Conservation (phyloP, 352 stramenopile species). For the Pythium rishiriense region DNA sequence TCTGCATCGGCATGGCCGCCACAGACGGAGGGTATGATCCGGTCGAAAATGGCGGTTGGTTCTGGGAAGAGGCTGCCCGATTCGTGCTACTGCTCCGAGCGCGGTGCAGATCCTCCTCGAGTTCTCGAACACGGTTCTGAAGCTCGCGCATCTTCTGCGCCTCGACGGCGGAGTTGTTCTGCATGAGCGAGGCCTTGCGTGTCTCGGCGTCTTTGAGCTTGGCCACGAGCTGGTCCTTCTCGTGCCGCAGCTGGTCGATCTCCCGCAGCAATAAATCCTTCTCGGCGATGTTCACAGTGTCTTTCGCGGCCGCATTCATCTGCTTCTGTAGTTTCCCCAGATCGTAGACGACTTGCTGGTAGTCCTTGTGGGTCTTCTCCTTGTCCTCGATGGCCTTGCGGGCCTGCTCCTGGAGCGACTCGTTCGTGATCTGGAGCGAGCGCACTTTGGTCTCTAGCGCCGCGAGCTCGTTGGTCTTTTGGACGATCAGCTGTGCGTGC, state of each 20-base stretch:
- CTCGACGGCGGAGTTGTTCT: constrained; percentile 23
- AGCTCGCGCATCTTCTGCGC: constrained; percentile 21
- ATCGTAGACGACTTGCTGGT: constrained; percentile 50
- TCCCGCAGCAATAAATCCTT: constrained; percentile 40
- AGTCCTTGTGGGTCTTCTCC: constrained; percentile 51
- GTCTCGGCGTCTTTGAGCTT: constrained; percentile 35
- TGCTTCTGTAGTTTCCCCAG: constrained; percentile 47
- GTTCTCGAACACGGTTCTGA: constrained; percentile 31
- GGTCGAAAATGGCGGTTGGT: not conserved
- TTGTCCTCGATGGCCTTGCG: constrained; percentile 36
- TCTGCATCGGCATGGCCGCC: constrained; percentile 8
- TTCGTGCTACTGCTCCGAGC: not conserved
- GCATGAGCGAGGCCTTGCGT: constrained; percentile 11
- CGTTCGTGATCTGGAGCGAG: constrained; percentile 37
- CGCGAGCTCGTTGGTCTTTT: constrained; percentile 34
- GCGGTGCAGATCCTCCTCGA: constrained; percentile 31
- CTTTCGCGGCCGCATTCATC: constrained; percentile 39
- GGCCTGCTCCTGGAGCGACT: constrained; percentile 35
- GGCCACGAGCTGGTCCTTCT: constrained; percentile 33
- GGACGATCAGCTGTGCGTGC: constrained; percentile 23
- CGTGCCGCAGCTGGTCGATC: constrained; percentile 33
- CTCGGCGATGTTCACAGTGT: constrained; percentile 29
- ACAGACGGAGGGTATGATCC: not conserved
- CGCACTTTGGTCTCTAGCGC: constrained; percentile 32
- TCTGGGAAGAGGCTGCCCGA: not conserved